phyloP scores from a whole-genome alignment of 148 eudicot genomes.

The Fallopia convolvulus region DNA sequence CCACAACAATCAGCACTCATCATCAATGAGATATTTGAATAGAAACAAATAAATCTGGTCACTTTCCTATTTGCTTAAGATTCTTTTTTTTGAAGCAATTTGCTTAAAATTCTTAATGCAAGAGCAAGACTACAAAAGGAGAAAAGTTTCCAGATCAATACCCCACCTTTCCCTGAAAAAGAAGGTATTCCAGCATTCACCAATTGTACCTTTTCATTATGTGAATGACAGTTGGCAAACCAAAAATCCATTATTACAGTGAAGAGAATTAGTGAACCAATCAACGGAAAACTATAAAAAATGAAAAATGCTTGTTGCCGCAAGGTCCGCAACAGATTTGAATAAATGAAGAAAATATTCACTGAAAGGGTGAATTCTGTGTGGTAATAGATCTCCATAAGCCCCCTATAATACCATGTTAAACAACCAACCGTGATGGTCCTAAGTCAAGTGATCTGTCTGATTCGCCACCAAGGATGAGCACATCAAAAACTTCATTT shows the following conservation, averaged over 20 bases:
- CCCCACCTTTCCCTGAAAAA: not conserved
- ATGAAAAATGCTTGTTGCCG: not conserved
- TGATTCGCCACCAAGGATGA: not conserved
- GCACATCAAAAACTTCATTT: not conserved
- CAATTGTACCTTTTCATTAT: not conserved
- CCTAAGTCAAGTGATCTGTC: not conserved
- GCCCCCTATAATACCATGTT: not conserved
- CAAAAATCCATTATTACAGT: not conserved
- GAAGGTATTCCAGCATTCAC: not conserved
- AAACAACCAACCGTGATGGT: not conserved
- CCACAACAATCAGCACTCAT: not conserved
- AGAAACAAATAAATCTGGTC: constrained; percentile 2
- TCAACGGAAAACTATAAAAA: not conserved
- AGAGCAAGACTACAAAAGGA: not conserved
- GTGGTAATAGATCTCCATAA: not conserved
- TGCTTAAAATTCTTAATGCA: not conserved
- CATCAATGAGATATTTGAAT: not conserved
- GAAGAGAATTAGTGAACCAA: not conserved
- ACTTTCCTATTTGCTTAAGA: not conserved
- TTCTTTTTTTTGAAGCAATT: not conserved
- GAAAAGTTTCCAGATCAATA: not conserved
- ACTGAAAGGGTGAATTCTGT: no score
- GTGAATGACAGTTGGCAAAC: constrained; percentile 1
- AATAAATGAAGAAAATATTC: not conserved
- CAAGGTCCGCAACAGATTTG: not conserved